phyloP scores from a whole-genome alignment of 1,139 yeast species.

The Sugiyamaella castrensis region DNA sequence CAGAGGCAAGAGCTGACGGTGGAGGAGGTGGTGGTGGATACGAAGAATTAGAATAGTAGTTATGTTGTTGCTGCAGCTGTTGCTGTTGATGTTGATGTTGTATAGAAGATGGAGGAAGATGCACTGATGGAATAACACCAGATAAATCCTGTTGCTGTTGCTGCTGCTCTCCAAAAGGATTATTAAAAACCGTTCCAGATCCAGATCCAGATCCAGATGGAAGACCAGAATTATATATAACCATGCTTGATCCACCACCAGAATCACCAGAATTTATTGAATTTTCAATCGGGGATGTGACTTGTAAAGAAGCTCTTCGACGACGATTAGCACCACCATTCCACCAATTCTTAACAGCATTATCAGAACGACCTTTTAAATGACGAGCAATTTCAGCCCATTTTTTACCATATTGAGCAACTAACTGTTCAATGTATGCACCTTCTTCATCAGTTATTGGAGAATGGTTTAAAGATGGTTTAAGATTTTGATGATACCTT shows the following conservation, averaged over 20 bases:
- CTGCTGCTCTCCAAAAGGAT: slow-evolving; percentile 9
- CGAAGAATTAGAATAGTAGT: slow-evolving; percentile 9
- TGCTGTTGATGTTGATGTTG: no score
- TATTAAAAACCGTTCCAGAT: slow-evolving; percentile 6
- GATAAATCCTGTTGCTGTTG: background rate
- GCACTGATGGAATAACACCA: background rate
- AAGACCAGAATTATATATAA: background rate
- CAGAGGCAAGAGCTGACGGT: slow-evolving; percentile 8
- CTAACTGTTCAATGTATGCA: slow-evolving; percentile 71
- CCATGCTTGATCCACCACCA: slow-evolving; percentile 4
- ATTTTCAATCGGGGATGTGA: slow-evolving; percentile 20
- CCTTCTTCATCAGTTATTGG: slow-evolving; percentile 90
- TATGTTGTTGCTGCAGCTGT: slow-evolving; percentile 18
- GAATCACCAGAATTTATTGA: slow-evolving; percentile 16
- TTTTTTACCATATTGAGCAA: slow-evolving; percentile 75
- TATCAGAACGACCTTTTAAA: slow-evolving; percentile 80
- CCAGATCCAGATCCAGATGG: background rate
- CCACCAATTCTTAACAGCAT: slow-evolving; percentile 96
- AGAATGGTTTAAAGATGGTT: slow-evolving; percentile 74
- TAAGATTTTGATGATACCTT: slow-evolving; percentile 86
- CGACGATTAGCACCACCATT: slow-evolving; percentile 86
- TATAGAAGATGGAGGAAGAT: slow-evolving; percentile 3
- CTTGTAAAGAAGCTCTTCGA: slow-evolving; percentile 47
- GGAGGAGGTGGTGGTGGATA: slow-evolving; percentile 12
- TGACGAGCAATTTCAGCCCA: slow-evolving; percentile 96